Base-by-base conservation (phyloP, 2,329 filamentous ascomycete genomes). In the Aspergillus novoparasiticus region DNA sequence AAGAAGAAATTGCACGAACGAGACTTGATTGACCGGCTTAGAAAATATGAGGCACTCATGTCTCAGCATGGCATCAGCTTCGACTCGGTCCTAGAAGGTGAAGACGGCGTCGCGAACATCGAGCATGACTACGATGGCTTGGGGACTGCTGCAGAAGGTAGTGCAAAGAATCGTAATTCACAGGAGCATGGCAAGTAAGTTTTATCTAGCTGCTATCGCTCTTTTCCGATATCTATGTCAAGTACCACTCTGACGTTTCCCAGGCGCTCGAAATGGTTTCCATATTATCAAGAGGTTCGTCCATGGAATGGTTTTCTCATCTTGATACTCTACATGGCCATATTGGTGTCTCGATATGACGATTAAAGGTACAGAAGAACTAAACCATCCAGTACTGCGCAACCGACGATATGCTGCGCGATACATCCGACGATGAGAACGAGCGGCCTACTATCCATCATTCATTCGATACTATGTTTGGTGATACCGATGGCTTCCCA, bases 41-140 rank as follows among this genome's bases (percentile, higher is more conserved):
- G 84, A 59, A 85, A 85, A 62, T 92, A 92, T 70, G 90, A 93
- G 76, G 73, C 78, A 2, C 79, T 92, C 36, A 80, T 92, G 58
- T 81, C 82, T 57, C 84, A 89, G 73, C 83, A 91, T 71, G 86
- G 88, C 58, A 85, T 92, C 70, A 79, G 83, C 39, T 90, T 92
- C 67, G 86, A 91, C 6, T 82, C 81, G 39, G 85, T 88, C 32
- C 84, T 87, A 68, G 16, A 21, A 12, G 28, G 28, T 21, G 39
- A 11, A 5, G 26, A 57, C 6, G 16, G 5, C 6, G 41, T 45
- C n/a, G 41, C n/a, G 6, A 45, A 11, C 6, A n/a, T 21, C 10
- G 41, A n/a, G 41, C 41, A 39, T 39, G 36, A 19, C 12, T 6
- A 6, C 36, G 6, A 5, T 39, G 36, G 16, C 14, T 8, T 14